phyloP scores from a whole-genome alignment of 192 early-diverging fungal species.

The Coemansia sp. region DNA sequence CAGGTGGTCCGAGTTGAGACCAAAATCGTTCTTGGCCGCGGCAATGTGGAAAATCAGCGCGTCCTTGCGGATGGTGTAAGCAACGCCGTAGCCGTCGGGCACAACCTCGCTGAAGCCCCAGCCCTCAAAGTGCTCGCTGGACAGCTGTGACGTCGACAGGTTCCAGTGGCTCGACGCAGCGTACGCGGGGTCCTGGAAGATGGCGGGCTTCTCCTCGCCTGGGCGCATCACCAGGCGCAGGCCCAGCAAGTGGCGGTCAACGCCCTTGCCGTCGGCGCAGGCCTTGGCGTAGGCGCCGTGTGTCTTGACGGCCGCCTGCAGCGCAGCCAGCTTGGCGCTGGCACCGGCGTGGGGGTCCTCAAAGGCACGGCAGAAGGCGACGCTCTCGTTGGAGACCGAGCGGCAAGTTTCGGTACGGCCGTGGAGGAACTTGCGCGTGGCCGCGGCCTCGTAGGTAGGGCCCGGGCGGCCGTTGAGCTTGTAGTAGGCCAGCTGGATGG shows the following conservation, averaged over 20 bases:
- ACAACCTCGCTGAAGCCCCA: constrained; percentile 88
- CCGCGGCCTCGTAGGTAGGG: constrained; percentile 74
- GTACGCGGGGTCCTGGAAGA: constrained; percentile 83
- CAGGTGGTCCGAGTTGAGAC: constrained; percentile 57
- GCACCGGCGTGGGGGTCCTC: constrained; percentile 56
- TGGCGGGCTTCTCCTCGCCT: constrained; percentile 53
- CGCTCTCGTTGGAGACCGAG: constrained; percentile 67
- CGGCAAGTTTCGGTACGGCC: constrained; percentile 93
- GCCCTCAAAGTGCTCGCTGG: constrained; percentile 86
- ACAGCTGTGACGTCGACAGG: constrained; percentile 87
- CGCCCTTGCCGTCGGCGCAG: constrained; percentile 69
- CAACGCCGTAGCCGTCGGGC: constrained; percentile 85
- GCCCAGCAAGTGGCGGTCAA: constrained; percentile 89
- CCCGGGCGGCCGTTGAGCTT: constrained; percentile 62
- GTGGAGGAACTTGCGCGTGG: constrained; percentile 63
- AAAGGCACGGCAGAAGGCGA: constrained; percentile 69
- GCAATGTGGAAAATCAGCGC: constrained; percentile 85
- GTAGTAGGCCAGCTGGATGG: constrained; percentile 78
- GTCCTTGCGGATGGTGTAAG: constrained; percentile 90
- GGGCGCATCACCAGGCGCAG: constrained; percentile 64
- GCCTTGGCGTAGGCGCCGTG: constrained; percentile 74
- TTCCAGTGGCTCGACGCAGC: constrained; percentile 80
- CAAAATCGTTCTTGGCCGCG: constrained; percentile 54
- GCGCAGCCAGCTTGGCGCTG: constrained; percentile 46
- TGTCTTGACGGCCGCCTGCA: constrained; percentile 69